phyloP scores from a whole-genome alignment of 2,329 filamentous ascomycete species.

The Beauveria bassiana region DNA sequence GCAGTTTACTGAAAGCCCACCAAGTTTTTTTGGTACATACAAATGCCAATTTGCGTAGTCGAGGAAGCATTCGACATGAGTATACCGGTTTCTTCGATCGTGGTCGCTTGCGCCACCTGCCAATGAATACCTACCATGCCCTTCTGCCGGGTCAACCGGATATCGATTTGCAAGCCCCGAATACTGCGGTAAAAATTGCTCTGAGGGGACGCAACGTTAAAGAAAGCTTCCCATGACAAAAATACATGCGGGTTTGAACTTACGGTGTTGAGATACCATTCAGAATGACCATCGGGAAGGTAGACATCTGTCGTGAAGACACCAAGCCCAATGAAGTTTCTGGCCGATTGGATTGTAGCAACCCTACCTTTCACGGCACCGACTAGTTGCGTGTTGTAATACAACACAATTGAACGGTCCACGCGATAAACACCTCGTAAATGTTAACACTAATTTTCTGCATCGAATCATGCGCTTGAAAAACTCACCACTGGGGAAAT shows the following conservation, averaged over 20 bases:
- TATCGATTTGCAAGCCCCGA: conserved; percentile 6
- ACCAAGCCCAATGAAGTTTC: neutral
- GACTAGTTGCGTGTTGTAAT: conserved; percentile 15
- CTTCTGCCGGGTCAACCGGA: conserved; percentile 11
- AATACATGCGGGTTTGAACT: neutral
- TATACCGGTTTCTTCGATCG: neutral
- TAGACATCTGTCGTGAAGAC: neutral
- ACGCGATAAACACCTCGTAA: conserved; percentile 14
- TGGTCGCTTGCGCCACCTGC: conserved; percentile 9
- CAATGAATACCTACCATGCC: conserved; percentile 11
- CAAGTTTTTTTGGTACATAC: neutral
- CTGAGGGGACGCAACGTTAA: neutral
- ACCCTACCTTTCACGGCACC: conserved; percentile 27
- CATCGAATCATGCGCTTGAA: neutral
- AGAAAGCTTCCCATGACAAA: neutral
- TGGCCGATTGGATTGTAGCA: neutral
- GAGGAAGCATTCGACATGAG: conserved; percentile 3
- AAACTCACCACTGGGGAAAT: conserved; percentile 14
- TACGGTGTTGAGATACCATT: neutral
- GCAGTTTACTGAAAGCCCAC: neutral
- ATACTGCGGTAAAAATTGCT: conserved; percentile 7
- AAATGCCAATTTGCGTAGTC: neutral
- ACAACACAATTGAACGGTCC: conserved; percentile 10
- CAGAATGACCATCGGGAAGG: neutral
- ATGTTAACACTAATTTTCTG: neutral